Evolutionary conservation across 2,329 filamentous ascomycete species (phyloP), one percentile per base, ranked within the genome.

Genomic region (Diaporthe amygdali): DNA sequence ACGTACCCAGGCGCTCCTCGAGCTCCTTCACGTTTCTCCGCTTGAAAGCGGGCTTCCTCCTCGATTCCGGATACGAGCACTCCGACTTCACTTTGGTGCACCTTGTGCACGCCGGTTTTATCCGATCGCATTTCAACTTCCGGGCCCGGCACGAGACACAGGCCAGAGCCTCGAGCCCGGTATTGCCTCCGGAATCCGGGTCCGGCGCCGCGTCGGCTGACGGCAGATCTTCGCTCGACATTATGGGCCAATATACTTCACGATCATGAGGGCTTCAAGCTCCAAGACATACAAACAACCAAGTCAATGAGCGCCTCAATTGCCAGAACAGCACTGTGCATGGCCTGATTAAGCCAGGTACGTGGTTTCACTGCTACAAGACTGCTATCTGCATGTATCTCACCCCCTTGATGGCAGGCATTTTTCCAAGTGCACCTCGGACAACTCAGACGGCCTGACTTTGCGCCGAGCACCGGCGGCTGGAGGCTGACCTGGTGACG

Each of bases 21-120:
- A 98, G 85, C 79, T 96, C 92, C 83, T 93, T 96, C 73, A 97
- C 95, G 81, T 97, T 97, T 75, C 93, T 91, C 77, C 95, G 88
- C 84, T 97, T 97, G 25, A 94, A 92, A 5, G 94, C 93, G 69
- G 94, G 94, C 84, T 97, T 97, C 82, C 94, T 92, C 78, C 95
- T 88, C 69, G 95, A 93, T 82, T 97, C 94, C 73, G 97, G 95
- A 81, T 97, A 98, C 69, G 93, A 88, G 82, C 96, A 98, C 67
- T 94, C 91, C 79, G 92, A 91, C 66, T 90, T 88, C 56, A 95
- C 83, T 75, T 93, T 90, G 68, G 89, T 85, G 81, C 96, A 98
- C 25, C 95, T 95, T 51, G 90, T 89, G 78, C 96, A 98, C 32
- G 90, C 89, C 20, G 95, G 95, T 77, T 91, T 93, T 56, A 85